Conservation (phyloP, 148 eudicot genomes). For the Dysphania ambrosioides region DNA sequence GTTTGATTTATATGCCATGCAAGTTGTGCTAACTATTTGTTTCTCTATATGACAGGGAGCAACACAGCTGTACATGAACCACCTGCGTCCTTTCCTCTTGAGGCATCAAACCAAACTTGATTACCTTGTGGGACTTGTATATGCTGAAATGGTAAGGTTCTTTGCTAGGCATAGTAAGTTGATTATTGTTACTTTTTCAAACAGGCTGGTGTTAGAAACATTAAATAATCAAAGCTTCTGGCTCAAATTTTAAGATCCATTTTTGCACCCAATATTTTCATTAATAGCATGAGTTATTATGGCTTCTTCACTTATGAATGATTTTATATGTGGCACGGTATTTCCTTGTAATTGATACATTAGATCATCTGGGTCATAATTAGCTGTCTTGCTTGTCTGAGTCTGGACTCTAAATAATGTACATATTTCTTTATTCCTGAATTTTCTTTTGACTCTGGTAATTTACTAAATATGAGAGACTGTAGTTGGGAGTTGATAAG, state of each 20-base stretch:
- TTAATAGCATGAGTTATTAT: too few relatives aligned
- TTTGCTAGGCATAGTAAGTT: background rate
- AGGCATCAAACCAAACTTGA: slow-evolving; percentile 84
- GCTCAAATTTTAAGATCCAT: too few relatives aligned
- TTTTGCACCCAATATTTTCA: too few relatives aligned
- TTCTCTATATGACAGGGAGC: slow-evolving; percentile 73
- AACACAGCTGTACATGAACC: slow-evolving; percentile 51
- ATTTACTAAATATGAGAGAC: background rate
- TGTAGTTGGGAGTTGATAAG: background rate
- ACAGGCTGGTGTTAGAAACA: background rate
- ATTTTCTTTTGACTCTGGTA: background rate
- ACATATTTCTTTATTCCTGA: background rate
- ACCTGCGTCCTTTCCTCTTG: slow-evolving; percentile 76
- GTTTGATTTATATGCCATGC: slow-evolving; percentile 12
- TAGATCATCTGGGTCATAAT: background rate
- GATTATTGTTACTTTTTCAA: background rate
- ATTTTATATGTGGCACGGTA: too few relatives aligned
- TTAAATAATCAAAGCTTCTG: background rate
- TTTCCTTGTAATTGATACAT: too few relatives aligned
- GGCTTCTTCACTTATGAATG: too few relatives aligned
- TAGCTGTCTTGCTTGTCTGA: background rate
- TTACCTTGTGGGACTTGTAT: slow-evolving; percentile 50
- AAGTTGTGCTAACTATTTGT: slow-evolving; percentile 13
- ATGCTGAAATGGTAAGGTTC: slow-evolving; percentile 66
- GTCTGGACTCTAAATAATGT: background rate